Base-by-base conservation (phyloP, 768 basidiomycete species). In the Candolleomyces efflorescens region DNA sequence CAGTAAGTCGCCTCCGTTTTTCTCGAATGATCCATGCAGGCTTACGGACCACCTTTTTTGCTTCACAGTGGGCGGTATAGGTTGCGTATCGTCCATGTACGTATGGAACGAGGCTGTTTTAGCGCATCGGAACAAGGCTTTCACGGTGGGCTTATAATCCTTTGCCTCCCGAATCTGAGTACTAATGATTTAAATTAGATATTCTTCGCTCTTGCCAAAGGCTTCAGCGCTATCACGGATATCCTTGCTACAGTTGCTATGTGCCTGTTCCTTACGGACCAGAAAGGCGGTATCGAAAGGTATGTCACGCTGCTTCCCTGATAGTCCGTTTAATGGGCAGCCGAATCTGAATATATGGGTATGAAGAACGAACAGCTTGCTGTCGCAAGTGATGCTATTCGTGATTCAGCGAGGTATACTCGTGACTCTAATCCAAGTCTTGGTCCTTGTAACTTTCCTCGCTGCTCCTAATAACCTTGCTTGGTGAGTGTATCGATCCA, bases 171-270 rank as follows among this genome's bases (percentile, higher is more conserved):
- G n/a, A n/a, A n/a, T n/a, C n/a, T n/a, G n/a, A n/a, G n/a, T n/a
- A n/a, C n/a, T n/a, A n/a, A n/a, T n/a, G n/a, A n/a, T 22, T 3
- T 43, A 11, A 5, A 6, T 43, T 43, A 79, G 77, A 64, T 78
- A 7, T 74, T 76, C 61, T 77, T 78, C 52, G 77, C 77, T 3
- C 43, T 80, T 2, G 73, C 75, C 1, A 79, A 79, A 62, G 78
- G 75, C 11, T 77, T 78, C 56, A 75, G 72, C 32, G 73, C 78
- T 13, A 49, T 73, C 0, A 75, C 78, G 3, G 79, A 80, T 57
- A 67, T 80, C 18, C 39, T 78, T 11, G 78, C 79, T 0, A 80
- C 78, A 7, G 65, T 73, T 22, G 75, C 76, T 0, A 75, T 80
- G 74, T 78, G 77, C 62, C 57, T 71, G 3, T 72, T 72, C 44